Evolutionary conservation across 2,329 filamentous ascomycete species (phyloP).

Genomic region (Alternaria rosae): DNA sequence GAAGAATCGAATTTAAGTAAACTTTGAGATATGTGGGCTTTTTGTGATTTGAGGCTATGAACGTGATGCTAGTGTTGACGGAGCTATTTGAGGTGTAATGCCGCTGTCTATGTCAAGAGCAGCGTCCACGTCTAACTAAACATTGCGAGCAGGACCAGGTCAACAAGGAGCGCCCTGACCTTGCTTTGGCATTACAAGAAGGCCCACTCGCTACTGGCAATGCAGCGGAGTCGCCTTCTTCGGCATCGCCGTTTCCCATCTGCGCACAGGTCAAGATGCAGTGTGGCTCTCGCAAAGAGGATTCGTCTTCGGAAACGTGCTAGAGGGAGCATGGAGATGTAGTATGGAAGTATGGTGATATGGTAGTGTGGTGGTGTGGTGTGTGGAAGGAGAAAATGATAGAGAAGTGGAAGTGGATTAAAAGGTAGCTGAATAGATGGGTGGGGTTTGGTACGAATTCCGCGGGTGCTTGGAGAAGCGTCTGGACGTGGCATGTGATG

Average conservation of each 20-base stretch:
- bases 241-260: neutral
- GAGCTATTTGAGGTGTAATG: no score
- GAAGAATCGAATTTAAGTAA: neutral
- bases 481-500: neutral
- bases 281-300: neutral
- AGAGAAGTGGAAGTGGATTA: neutral
- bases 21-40: no score
- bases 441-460: neutral
- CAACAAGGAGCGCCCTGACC: no score
- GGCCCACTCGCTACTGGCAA: no score
- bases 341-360: no score
- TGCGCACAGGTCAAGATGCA: neutral
- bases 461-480: neutral
- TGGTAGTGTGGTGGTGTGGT: no score
- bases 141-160: no score
- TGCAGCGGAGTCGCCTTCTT: neutral
- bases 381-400: neutral
- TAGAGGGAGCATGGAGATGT: neutral
- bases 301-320: neutral
- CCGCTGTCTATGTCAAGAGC: no score
- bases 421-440: neutral
- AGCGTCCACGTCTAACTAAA: no score
- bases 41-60: no score
- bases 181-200: no score
- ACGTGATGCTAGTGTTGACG: no score